phyloP scores from a whole-genome alignment of 345 rosid genomes.

The Anacardium occidentale region DNA sequence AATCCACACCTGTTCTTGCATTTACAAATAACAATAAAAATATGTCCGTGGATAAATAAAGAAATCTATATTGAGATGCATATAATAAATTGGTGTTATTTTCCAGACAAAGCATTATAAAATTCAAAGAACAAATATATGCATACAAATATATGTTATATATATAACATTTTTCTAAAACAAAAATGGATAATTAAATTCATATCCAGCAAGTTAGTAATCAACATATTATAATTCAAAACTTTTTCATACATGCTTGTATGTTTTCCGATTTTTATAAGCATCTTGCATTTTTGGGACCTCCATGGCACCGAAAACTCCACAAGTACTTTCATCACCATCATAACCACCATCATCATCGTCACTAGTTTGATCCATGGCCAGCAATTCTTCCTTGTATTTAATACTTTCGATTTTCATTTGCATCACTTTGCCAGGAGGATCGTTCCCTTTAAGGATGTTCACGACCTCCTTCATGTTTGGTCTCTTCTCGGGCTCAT shows the following conservation, averaged over 20 bases:
- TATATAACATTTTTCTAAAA: no score
- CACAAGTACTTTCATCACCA: constrained; percentile 39
- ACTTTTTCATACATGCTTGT: neutral
- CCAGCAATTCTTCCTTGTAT: constrained; percentile 53
- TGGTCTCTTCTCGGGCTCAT: constrained; percentile 65
- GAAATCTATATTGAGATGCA: no score
- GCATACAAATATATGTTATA: no score
- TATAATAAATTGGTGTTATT: no score
- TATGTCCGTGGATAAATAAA: no score
- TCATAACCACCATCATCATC: constrained; percentile 19
- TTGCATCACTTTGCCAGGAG: constrained; percentile 33
- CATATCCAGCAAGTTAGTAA: no score
- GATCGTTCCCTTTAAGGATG: constrained; percentile 56
- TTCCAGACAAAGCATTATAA: no score
- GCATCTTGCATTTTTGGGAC: constrained; percentile 43
- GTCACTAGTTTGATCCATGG: constrained; percentile 44
- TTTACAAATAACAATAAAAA: no score
- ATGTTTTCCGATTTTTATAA: constrained; percentile 24
- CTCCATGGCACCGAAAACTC: constrained; percentile 55
- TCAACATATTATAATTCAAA: no score
- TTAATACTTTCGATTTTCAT: constrained; percentile 44
- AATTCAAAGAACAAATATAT: no score
- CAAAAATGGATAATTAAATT: no score
- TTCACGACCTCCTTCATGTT: constrained; percentile 73
- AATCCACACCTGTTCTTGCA: no score